Percentiles rank a stretch among this genome's conserved stretches.
These are phyloP conservation scores for Pseudozyma sp. DNA, from an alignment of 1,284 basidiomycete species.

Conservation along the genomic window DNA sequence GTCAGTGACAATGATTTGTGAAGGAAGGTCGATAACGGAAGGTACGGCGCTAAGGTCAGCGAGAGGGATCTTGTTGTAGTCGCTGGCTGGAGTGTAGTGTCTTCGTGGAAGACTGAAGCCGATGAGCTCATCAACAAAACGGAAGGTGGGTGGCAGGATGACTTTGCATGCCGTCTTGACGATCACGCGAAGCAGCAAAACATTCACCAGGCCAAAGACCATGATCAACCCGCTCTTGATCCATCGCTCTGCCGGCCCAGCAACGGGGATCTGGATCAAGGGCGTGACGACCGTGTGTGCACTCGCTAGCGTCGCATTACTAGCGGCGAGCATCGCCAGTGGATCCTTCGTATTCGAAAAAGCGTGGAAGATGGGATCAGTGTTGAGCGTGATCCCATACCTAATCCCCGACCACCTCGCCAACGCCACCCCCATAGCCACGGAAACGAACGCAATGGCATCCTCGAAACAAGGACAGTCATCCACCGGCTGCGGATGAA, in stretches of 20 bases:
- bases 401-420: constrained; percentile 74
- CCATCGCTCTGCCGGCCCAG: constrained; percentile 18
- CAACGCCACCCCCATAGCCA: constrained; percentile 81
- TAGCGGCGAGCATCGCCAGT: neutral
- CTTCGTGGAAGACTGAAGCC: constrained; percentile 59
- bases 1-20: constrained; percentile 48
- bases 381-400: constrained; percentile 23
- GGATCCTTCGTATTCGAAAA: constrained; percentile 15
- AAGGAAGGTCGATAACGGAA: constrained; percentile 46
- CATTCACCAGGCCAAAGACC: constrained; percentile 72
- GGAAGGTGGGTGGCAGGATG: constrained; percentile 54
- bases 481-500: constrained; percentile 85
- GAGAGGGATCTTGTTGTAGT: constrained; percentile 54
- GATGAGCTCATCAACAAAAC: constrained; percentile 47
- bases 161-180: constrained; percentile 56
- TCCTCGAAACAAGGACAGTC: constrained; percentile 99
- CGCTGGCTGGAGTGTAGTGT: constrained; percentile 56
- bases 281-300: constrained; percentile 2
- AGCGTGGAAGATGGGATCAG: constrained; percentile 30
- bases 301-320: neutral
- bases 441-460: constrained; percentile 89
- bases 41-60: constrained; percentile 44
- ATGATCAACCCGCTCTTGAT: constrained; percentile 71
- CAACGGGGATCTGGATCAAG: constrained; percentile 29
- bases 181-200: constrained; percentile 86